These are phyloP conservation scores for Podaxis sp. DNA, from an alignment of 768 basidiomycete genomes.

Conservation along the genomic window DNA sequence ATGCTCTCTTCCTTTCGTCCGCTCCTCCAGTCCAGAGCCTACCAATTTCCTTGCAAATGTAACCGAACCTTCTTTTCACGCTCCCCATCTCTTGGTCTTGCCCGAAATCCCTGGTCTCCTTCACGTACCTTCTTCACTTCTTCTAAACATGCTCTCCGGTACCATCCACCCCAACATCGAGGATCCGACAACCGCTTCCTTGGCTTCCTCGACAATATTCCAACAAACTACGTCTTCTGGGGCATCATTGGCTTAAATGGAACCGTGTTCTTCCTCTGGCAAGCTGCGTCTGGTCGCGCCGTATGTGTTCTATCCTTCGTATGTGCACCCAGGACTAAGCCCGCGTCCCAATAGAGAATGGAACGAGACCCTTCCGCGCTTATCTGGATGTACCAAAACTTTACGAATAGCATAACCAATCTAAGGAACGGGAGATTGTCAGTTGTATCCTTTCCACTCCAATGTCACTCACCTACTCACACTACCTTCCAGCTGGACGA, in stretches of 20 bases:
- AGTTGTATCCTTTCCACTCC: slow-evolving; percentile 23
- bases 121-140: slow-evolving; percentile 23
- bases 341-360: slow-evolving; percentile 29
- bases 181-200: slow-evolving; percentile 21
- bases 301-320: slow-evolving; percentile 21
- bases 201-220: slow-evolving; percentile 51
- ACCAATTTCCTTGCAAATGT: neutral
- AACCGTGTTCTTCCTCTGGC: slow-evolving; percentile 60
- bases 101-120: neutral
- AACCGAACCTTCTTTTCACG: too few species aligned
- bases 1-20: slow-evolving; percentile 15
- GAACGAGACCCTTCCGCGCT: slow-evolving; percentile 38
- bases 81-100: neutral
- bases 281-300: slow-evolving; percentile 33
- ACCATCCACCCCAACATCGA: slow-evolving; percentile 17
- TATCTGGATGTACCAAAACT: slow-evolving; percentile 60
- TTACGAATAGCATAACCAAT: slow-evolving; percentile 61
- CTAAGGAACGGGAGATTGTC: slow-evolving; percentile 65
- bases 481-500: slow-evolving; percentile 62
- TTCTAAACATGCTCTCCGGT: slow-evolving; percentile 19
- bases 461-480: neutral
- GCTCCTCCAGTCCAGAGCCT: slow-evolving; percentile 6
- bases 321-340: neutral
- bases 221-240: slow-evolving; percentile 54
- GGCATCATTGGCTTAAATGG: slow-evolving; percentile 66